Evolutionary conservation across 2,329 filamentous ascomycete genomes (phyloP).

Genomic region (Byssochlamys sp.): DNA sequence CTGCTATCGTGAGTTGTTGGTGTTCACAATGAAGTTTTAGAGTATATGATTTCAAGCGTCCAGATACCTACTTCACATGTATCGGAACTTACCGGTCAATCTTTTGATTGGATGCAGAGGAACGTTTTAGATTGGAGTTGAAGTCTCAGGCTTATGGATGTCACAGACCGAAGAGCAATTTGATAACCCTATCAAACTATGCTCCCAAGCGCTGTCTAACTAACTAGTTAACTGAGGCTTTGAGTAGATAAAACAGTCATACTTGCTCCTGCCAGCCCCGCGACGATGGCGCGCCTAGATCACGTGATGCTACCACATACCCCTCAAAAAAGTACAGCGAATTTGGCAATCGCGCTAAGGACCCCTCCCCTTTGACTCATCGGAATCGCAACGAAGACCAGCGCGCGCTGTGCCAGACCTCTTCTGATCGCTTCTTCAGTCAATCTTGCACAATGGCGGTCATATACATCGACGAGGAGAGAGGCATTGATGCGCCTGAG

Average conservation of each 20-base stretch:
- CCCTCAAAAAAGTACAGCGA: background rate
- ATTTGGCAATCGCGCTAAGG: background rate
- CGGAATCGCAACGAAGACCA: background rate
- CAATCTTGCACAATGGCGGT: slow-evolving; percentile 22
- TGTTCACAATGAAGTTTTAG: no score
- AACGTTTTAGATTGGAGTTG: no score
- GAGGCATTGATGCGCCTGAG: slow-evolving; percentile 59
- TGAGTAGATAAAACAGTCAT: background rate
- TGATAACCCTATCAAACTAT: no score
- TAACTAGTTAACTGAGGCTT: no score
- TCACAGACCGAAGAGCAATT: no score
- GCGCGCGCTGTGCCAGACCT: background rate
- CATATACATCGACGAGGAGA: slow-evolving; percentile 72
- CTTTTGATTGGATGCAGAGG: no score
- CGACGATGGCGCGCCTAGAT: background rate
- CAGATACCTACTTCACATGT: no score
- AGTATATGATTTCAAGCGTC: no score
- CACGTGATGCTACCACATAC: background rate
- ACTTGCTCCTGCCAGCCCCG: background rate
- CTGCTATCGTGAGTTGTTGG: no score
- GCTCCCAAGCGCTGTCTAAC: no score
- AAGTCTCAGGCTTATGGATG: no score
- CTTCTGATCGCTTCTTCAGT: background rate
- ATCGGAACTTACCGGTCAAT: no score
- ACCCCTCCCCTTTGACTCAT: background rate